Evolutionary conservation across 495 filamentous ascomycete genomes (phyloP).

Genomic region (Copromyces sp.): DNA sequence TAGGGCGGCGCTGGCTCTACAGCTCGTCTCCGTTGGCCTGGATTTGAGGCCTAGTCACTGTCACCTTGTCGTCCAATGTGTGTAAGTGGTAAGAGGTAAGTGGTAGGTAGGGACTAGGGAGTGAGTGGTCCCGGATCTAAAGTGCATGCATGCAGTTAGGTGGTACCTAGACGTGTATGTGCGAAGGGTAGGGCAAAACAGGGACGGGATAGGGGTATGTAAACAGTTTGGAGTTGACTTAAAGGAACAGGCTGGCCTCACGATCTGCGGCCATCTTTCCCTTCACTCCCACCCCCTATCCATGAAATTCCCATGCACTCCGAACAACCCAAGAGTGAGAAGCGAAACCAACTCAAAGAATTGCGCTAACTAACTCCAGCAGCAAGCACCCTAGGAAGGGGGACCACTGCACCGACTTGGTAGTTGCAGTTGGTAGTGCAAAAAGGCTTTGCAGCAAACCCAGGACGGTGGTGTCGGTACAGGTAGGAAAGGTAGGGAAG

Average conservation of each 20-base stretch:
- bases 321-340: neutral
- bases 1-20: neutral
- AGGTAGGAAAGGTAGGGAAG: neutral
- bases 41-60: neutral
- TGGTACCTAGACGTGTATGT: neutral
- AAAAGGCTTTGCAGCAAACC: neutral
- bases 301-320: neutral
- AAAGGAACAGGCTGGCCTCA: neutral
- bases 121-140: neutral
- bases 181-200: neutral
- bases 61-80: neutral
- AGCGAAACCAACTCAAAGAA: neutral
- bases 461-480: neutral
- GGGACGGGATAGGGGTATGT: neutral
- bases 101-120: neutral
- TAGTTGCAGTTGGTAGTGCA: neutral
- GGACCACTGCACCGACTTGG: neutral
- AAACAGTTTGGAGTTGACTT: neutral
- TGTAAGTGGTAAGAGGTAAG: neutral
- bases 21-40: neutral
- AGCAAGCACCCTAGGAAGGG: neutral
- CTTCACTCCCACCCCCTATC: neutral
- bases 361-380: neutral
- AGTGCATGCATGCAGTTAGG: neutral
- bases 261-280: neutral